phyloP scores from a whole-genome alignment of 495 filamentous ascomycete genomes.

The Tuber indicum region DNA sequence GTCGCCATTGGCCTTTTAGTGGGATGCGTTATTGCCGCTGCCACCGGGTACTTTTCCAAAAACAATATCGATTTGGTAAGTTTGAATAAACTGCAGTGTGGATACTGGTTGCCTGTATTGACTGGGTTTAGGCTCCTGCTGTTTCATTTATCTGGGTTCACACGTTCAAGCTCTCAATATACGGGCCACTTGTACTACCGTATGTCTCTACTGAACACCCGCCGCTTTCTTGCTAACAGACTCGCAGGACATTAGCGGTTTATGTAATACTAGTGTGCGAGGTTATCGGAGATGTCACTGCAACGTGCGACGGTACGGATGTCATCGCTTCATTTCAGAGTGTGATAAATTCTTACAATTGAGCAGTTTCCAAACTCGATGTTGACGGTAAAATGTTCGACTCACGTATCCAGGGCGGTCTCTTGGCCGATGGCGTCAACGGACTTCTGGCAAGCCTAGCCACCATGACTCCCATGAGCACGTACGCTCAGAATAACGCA shows the following conservation, averaged over 20 bases:
- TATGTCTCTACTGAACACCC: constrained; percentile 8
- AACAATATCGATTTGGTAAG: constrained; percentile 4
- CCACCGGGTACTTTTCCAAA: constrained; percentile 61
- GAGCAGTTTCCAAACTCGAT: constrained; percentile 76
- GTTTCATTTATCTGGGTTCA: constrained; percentile 86
- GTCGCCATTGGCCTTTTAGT: constrained; percentile 76
- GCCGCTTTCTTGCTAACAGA: neutral
- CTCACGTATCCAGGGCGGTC: constrained; percentile 85
- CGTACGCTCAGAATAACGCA: constrained; percentile 76
- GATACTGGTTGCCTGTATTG: neutral
- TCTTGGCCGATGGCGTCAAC: constrained; percentile 78
- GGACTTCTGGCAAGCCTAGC: constrained; percentile 71
- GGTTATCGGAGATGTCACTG: constrained; percentile 74
- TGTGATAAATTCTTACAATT: constrained; percentile 45
- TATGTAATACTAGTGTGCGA: constrained; percentile 87
- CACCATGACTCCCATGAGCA: constrained; percentile 79
- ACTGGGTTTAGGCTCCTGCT: constrained; percentile 52
- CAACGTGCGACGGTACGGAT: constrained; percentile 49
- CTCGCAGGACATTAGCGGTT: constrained; percentile 58
- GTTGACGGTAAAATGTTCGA: constrained; percentile 76
- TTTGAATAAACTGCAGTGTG: neutral
- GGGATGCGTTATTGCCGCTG: constrained; percentile 81
- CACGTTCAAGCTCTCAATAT: constrained; percentile 73
- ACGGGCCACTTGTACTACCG: constrained; percentile 77
- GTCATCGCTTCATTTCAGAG: constrained; percentile 30